phyloP scores from a whole-genome alignment of 176 grass and related monocot genomes.

The Bonia amplexicaulis region DNA sequence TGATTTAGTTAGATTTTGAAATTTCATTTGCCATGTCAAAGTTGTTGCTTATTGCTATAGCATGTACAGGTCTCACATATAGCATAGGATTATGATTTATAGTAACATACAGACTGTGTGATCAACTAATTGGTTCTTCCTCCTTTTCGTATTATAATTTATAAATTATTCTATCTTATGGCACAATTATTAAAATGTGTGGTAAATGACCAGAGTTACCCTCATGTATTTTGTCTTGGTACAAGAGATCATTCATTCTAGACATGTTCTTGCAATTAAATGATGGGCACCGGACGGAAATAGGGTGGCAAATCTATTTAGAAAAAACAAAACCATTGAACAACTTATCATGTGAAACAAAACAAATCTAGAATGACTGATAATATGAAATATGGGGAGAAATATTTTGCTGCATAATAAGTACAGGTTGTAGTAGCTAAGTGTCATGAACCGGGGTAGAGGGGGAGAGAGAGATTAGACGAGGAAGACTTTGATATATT shows the following conservation, averaged over 20 bases:
- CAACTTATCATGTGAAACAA: neutral
- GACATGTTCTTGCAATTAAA: neutral
- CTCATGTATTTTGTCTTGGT: neutral
- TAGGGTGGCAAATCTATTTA: neutral
- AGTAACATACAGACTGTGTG: neutral
- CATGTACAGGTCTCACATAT: neutral
- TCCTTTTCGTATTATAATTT: neutral
- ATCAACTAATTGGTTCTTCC: neutral
- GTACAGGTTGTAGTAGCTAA: neutral
- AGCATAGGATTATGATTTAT: neutral
- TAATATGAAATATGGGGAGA: neutral
- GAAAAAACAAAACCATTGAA: neutral
- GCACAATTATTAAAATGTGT: neutral
- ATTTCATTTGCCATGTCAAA: neutral
- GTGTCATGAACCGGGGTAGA: too few species aligned
- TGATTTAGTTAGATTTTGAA: neutral
- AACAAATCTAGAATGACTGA: neutral
- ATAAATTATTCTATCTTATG: neutral
- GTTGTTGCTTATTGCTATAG: conserved; percentile 1
- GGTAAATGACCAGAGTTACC: neutral
- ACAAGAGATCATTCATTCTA: neutral
- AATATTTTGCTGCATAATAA: neutral
- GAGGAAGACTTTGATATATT: too few species aligned
- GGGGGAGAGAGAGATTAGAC: too few species aligned
- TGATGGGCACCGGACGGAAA: neutral